Evolutionary conservation across 148 eudicot species (phyloP), one percentile per base, ranked within the genome.

Genomic region (Camellia lanceoleosa): DNA sequence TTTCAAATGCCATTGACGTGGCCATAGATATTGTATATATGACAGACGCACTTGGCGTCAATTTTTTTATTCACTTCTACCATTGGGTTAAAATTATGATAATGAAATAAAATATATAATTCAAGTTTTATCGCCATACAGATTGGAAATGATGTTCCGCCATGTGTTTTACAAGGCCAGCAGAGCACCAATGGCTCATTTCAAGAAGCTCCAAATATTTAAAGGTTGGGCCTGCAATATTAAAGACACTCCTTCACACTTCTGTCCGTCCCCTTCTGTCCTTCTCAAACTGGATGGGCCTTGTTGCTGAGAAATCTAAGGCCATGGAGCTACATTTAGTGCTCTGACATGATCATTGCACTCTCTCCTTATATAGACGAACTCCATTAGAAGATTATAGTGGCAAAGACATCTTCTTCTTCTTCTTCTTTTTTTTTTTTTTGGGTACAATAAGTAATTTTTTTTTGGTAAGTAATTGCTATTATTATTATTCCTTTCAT

Each of bases 81-180:
- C 58, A 30, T 4, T 67, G 15, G 30, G 64, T 74, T 41, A 13
- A 16, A 59, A 42, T 9, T 43, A 42, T 59, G 67, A 5, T 73
- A 42, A 44, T 61, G 51, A 59, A 30, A 58, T 74, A 58, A 43
- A n/a, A 30, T 59, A 59, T 0, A 5, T 18, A 74, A 18, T 13
- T 59, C 18, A 43, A 74, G 54, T 18, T 38, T 63, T 47, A 46
- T 80, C 44, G 63, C 77, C 7, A n/a, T 73, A 72, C 82, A 72
- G 82, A 80, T 80, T 16, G 64, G 63, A 43, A 51, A 62, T 80
- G 77, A 51, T 72, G 70, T 80, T 52, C 82, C 52, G 82, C 77
- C 77, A 80, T 59, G 47, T 46, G 60, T 63, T 63, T 73, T 73
- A 51, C 82, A 49, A 80, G 77, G 77, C 30, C 8, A 64, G 82